These are phyloP conservation scores for Ceratobasidium sp. DNA, from an alignment of 1,284 basidiomycete genomes.

Conservation along the genomic window DNA sequence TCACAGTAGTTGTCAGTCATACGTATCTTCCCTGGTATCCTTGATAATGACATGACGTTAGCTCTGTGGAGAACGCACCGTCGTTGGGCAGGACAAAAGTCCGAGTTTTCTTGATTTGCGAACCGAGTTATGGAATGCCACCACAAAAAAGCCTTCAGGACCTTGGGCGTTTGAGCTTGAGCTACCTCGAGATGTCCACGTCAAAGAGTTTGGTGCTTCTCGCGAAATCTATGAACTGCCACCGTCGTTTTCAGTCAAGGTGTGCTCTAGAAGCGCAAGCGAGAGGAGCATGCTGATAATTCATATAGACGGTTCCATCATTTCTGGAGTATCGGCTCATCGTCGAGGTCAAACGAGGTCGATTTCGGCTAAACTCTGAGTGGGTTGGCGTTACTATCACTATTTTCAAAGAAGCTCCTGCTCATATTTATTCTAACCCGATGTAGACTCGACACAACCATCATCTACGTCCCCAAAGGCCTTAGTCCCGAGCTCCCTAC, in stretches of 20 bases:
- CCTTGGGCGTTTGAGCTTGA: background rate
- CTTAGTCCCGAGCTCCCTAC: background rate
- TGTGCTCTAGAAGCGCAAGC: background rate
- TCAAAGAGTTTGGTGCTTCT: background rate
- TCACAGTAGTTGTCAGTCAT: constrained; percentile 4
- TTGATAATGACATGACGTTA: background rate
- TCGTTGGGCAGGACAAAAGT: constrained; percentile 26
- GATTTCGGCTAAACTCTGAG: constrained; percentile 16
- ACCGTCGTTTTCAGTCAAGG: constrained; percentile 22
- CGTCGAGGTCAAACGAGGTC: constrained; percentile 3
- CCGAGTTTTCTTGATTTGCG: constrained; percentile 8
- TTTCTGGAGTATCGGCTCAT: constrained; percentile 10
- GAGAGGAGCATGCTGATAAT: background rate
- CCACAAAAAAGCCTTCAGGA: background rate
- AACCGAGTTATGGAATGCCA: constrained; percentile 16
- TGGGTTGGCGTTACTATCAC: background rate
- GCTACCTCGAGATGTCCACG: background rate
- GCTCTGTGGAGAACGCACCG: constrained; percentile 8
- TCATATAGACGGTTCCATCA: background rate
- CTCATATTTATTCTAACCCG: background rate
- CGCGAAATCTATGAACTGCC: background rate
- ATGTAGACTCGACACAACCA: background rate
- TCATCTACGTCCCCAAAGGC: background rate
- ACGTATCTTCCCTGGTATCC: background rate
- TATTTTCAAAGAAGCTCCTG: background rate